These are phyloP conservation scores for Pelagophyceae sp. DNA, from an alignment of 352 stramenopile genomes.

Conservation along the genomic window DNA sequence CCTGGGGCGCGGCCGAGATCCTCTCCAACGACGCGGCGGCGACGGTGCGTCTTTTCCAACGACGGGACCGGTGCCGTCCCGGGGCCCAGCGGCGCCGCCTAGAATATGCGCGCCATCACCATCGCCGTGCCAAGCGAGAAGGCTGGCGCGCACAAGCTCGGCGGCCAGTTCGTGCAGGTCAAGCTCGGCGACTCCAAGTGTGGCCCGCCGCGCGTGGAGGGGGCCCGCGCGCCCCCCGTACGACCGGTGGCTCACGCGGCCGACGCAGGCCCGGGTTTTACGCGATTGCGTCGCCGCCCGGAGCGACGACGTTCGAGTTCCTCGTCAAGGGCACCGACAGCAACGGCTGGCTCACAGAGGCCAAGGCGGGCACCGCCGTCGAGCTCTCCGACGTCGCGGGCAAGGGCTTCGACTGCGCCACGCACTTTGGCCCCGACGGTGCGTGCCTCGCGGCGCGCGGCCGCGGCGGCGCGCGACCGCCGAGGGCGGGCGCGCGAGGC, in stretches of 20 bases:
- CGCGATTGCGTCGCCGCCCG: slow-evolving; percentile 32
- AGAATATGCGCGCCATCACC: background rate
- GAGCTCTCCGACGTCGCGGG: slow-evolving; percentile 19
- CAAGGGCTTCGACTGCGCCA: background rate
- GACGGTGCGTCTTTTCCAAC: background rate
- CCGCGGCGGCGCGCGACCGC: slow-evolving; percentile 22
- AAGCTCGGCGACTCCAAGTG: background rate
- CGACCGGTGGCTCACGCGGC: no score
- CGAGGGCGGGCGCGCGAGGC: background rate
- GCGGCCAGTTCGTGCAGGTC: slow-evolving; percentile 11
- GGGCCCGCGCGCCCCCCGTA: no score
- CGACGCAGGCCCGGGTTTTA: slow-evolving; percentile 38
- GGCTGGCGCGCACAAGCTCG: background rate
- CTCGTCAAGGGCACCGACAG: slow-evolving; percentile 35
- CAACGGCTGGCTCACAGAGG: slow-evolving; percentile 26
- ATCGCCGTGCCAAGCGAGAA: background rate
- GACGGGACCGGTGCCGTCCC: background rate
- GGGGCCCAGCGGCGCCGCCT: no score
- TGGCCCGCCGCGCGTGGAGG: no score
- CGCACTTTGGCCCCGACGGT: slow-evolving; percentile 19
- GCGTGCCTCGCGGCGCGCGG: slow-evolving; percentile 28
- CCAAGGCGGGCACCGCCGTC: slow-evolving; percentile 23
- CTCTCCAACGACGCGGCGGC: background rate
- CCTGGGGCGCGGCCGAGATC: background rate
- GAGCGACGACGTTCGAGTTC: slow-evolving; percentile 27